phyloP scores from a whole-genome alignment of 2,329 filamentous ascomycete species.

The Hysterium pulicare region DNA sequence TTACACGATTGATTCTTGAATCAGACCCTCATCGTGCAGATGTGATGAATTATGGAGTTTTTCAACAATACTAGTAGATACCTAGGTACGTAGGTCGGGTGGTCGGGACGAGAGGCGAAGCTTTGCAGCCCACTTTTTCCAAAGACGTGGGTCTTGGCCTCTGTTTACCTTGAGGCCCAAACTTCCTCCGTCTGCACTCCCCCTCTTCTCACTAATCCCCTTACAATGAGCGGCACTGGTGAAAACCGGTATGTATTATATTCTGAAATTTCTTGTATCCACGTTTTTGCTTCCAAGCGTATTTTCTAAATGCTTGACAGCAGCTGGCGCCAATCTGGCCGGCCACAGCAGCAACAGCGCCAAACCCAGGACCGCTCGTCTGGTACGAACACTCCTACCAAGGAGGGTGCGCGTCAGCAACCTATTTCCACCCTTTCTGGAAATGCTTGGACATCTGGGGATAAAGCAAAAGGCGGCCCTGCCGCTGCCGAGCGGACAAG shows the following conservation, averaged over 20 bases:
- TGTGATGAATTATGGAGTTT: too few species aligned
- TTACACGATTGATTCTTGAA: too few species aligned
- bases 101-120: too few species aligned
- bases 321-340: conserved; percentile 33
- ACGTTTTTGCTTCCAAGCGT: not conserved
- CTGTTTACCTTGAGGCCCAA: not conserved
- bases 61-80: too few species aligned
- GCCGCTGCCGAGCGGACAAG: conserved; percentile 13
- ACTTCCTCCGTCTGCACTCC: conserved; percentile 20
- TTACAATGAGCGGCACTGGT: conserved; percentile 34
- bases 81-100: too few species aligned
- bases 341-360: conserved; percentile 28
- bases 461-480: conserved; percentile 27
- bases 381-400: conserved; percentile 31
- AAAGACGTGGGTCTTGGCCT: too few species aligned
- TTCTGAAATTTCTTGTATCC: not conserved
- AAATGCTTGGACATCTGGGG: conserved; percentile 32
- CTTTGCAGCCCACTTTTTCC: too few species aligned
- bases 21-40: too few species aligned
- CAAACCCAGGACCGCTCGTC: conserved; percentile 24
- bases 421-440: conserved; percentile 25
- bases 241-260: conserved; percentile 31
- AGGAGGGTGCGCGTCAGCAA: conserved; percentile 32
- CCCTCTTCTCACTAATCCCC: conserved; percentile 14
- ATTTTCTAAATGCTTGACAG: conserved; percentile 15